phyloP scores from a whole-genome alignment of 78 protist genomes.

The Chrysochromulina parva region DNA sequence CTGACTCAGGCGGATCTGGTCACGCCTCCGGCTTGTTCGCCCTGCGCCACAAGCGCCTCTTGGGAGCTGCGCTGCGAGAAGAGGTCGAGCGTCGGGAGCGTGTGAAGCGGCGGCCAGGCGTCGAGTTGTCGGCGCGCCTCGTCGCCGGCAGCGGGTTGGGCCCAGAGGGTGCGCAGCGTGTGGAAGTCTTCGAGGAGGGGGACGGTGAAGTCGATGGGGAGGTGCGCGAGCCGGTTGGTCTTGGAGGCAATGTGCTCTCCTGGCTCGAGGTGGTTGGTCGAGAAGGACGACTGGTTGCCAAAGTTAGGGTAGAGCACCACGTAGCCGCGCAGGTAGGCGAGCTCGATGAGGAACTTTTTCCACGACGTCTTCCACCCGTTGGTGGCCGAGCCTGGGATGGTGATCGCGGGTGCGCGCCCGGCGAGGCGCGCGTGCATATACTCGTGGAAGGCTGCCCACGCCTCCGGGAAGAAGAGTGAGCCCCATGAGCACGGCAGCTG shows the following conservation, averaged over 20 bases:
- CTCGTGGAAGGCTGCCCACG: slow-evolving; percentile 33
- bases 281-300: neutral
- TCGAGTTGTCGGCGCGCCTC: too few species aligned
- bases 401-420: neutral
- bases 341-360: slow-evolving; percentile 48
- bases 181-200: neutral
- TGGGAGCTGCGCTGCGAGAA: too few species aligned
- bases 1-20: too few species aligned
- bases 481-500: slow-evolving; percentile 61
- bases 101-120: too few species aligned
- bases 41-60: too few species aligned
- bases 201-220: neutral
- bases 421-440: neutral
- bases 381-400: neutral
- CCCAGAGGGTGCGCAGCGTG: too few species aligned
- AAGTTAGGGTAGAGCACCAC: slow-evolving; percentile 41
- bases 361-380: slow-evolving; percentile 43
- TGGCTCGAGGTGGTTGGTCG: slow-evolving; percentile 42
- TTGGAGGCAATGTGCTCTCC: slow-evolving; percentile 18
- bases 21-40: too few species aligned
- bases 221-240: neutral
- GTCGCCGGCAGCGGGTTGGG: too few species aligned
- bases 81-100: too few species aligned
- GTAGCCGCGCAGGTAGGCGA: neutral
- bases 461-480: slow-evolving; percentile 34